Evolutionary conservation across 75 land plant species (phyloP), one percentile per base, ranked within the genome.

Genomic region (Selaginella tamariscina): DNA sequence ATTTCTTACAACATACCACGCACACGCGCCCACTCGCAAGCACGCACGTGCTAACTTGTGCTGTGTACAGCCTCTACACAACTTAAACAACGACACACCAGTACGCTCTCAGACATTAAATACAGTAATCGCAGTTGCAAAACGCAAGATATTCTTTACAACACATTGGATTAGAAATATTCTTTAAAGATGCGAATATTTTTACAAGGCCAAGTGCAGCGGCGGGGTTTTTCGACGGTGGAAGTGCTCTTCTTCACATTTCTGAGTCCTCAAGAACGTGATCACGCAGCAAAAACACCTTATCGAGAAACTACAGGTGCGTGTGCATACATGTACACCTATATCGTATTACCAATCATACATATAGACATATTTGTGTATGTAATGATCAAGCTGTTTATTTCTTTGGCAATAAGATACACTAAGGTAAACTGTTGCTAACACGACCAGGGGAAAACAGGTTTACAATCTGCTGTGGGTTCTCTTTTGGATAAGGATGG

Each of bases 191-290:
- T 9, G 72, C 54, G 26, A 62, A 69, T 59, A 57, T 55, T 26
- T 33, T 54, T 56, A 62, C 70, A 56, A 71, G 62, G 49, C 65
- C 30, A 27, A 29, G 24, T 1, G 23, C 33, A 8, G 74, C 60
- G 11, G 30, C 55, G 54, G 70, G 74, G 24, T 32, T 71, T 22
- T 63, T 33, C 30, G 79, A 71, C 30, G 74, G 74, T 29, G 78
- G 73, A 15, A 79, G 79, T 62, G 78, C 71, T 24, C 75, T 79
- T n/a, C 44, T 79, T 75, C 64, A 79, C 81, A 8, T 79, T 79
- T 60, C 71, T 56, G 56, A 76, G 27, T 71, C 63, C 55, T 28
- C 56, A 70, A 55, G 74, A 70, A 56, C 79, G 81, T 30, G 73
- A 79, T 63, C 21, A 15, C 66, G 70, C 39, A 9, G 24, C n/a